Evolutionary conservation across 73 alveolate species (phyloP).

Genomic region (Tetrahymena malaccensis): DNA sequence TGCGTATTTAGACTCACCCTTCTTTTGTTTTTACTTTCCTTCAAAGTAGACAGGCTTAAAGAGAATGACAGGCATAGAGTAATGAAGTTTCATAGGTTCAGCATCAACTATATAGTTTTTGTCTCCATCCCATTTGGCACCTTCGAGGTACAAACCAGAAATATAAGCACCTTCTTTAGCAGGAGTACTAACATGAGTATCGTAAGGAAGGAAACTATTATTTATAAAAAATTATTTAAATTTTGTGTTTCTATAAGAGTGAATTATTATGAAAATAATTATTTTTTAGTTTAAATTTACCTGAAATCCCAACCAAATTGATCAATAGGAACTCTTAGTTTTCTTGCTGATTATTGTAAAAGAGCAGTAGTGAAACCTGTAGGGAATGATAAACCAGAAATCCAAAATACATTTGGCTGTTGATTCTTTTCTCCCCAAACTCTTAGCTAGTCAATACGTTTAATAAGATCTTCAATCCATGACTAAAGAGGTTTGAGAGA

Average conservation of each 20-base stretch:
- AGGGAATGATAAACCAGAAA: slow-evolving; percentile 96
- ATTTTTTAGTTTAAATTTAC: not conserved
- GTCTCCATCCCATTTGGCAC: slow-evolving; percentile 98
- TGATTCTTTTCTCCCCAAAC: slow-evolving; percentile 88
- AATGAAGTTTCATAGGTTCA: slow-evolving; percentile 95
- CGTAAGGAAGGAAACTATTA: slow-evolving; percentile 35
- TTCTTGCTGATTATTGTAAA: slow-evolving; percentile 86
- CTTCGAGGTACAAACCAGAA: slow-evolving; percentile 84
- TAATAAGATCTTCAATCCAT: slow-evolving; percentile 94
- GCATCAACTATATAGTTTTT: slow-evolving; percentile 89
- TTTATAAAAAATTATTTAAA: not conserved
- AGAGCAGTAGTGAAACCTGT: slow-evolving; percentile 99
- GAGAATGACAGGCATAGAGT: slow-evolving; percentile 91
- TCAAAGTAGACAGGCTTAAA: slow-evolving; percentile 68
- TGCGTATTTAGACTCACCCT: slow-evolving; percentile 48
- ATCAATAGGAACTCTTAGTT: slow-evolving; percentile 86
- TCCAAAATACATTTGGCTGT: slow-evolving; percentile 91
- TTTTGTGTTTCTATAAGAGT: not conserved
- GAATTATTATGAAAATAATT: not conserved
- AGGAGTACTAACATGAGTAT: slow-evolving; percentile 50
- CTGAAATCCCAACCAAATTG: slow-evolving; percentile 68
- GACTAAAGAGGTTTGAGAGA: slow-evolving; percentile 95
- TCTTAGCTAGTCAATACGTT: slow-evolving; percentile 89
- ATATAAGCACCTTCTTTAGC: slow-evolving; percentile 85
- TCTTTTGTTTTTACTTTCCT: slow-evolving; percentile 29